phyloP scores from a whole-genome alignment of 2,329 filamentous ascomycete genomes.

The Cladosporium sp. region DNA sequence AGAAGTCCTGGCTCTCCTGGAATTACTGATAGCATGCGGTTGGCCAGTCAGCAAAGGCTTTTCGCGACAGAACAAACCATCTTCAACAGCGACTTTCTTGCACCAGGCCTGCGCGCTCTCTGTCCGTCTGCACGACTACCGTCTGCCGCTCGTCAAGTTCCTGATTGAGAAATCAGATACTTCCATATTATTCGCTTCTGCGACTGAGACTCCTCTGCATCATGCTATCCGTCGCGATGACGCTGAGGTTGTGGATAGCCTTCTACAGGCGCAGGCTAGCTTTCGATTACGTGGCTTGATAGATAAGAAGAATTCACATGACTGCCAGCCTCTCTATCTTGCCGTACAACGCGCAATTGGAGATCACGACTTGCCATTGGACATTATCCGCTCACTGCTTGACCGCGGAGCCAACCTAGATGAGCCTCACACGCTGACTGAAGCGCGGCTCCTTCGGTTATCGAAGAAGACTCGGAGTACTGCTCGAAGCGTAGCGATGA shows the following conservation, averaged over 20 bases:
- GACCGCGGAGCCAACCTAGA: neutral
- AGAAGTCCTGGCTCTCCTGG: neutral
- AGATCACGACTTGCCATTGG: neutral
- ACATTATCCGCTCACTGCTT: neutral
- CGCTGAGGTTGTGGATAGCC: neutral
- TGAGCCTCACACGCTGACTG: neutral
- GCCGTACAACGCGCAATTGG: neutral
- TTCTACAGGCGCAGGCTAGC: neutral
- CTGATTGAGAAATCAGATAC: neutral
- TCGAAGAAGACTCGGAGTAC: constrained; percentile 5
- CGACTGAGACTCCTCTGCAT: constrained; percentile 1
- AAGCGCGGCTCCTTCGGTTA: neutral
- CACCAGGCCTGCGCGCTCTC: neutral
- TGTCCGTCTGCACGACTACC: neutral
- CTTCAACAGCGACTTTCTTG: neutral
- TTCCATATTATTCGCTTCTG: neutral
- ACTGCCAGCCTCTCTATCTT: neutral
- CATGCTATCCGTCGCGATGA: constrained; percentile 1
- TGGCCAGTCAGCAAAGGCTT: constrained; percentile 1
- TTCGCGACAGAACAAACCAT: neutral
- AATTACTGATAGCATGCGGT: neutral
- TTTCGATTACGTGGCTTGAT: neutral
- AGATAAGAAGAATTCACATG: neutral
- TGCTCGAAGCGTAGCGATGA: neutral
- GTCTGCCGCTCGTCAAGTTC: neutral